Evolutionary conservation across 208 protist species (phyloP), one percentile per base, ranked within the genome.

Genomic region (Leptomonas seymouri): DNA sequence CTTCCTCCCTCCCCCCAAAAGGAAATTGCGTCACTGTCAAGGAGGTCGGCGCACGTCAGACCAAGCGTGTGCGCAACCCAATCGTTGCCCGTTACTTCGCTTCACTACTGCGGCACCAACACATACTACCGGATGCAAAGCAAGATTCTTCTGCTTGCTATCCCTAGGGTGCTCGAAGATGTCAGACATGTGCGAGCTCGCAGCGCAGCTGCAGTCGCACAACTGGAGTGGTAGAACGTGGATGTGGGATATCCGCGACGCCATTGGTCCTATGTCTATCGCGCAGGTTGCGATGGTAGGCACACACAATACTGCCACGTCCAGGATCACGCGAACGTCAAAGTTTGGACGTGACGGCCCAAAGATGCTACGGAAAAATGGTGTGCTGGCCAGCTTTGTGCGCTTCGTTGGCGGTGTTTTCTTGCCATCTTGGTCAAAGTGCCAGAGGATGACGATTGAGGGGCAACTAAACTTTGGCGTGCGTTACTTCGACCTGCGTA

Each of bases 241-340:
- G 80, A 89, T 93, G 80, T 67, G 71, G 21, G 82, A 90, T 41
- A 11, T 76, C 2, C 58, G 64, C 1, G 48, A 72, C 12, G 41
- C 54, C 18, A 77, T 93, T 54, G 70, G 27, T 0, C 31, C 62
- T 9, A 34, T 73, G 15, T 25, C 66, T n/a, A 75, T 89, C 25
- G 71, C 82, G 3, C 67, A 88, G 41, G 25, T 87, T 7, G 74
- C 61, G 39, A 63, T 85, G 27, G 31, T 76, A 14, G 79, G 82
- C 15, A 75, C 82, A 1, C 84, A 93, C 67, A 88, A 84, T 75
- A 66, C 67, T 11, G 84, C 42, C 39, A 85, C 82, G 12, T 82
- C 74, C 41, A 46, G 57, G 21, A 81, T 87, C 28, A 59, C 34
- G 12, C 41, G 53, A 15, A 55, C 34, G 5, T 81, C 81, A 6